Percentiles rank a stretch among this genome's conserved stretches.
Conservation (phyloP, 345 rosid species). For the Pseudoturritis turrita region DNA sequence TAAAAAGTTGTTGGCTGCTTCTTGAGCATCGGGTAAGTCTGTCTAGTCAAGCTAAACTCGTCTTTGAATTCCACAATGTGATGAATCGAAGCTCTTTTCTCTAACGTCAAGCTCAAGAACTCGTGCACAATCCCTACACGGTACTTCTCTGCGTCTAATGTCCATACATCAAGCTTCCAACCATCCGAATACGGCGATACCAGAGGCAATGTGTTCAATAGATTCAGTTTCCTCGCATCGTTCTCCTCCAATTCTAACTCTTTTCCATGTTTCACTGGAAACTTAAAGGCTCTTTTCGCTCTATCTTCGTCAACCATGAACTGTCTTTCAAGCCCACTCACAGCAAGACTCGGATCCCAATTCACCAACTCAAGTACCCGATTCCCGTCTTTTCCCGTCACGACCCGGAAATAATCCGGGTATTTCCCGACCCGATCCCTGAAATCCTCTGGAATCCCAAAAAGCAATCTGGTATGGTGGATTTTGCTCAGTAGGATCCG, state of each 20-base stretch:
- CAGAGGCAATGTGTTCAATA: constrained; percentile 62
- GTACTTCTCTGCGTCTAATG: constrained; percentile 85
- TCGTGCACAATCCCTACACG: constrained; percentile 80
- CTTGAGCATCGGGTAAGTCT: constrained; percentile 77
- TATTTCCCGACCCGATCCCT: constrained; percentile 64
- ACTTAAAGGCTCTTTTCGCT: constrained; percentile 56
- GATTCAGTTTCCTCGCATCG: constrained; percentile 49
- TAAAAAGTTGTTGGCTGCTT: constrained; percentile 70
- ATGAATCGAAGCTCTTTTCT: constrained; percentile 85
- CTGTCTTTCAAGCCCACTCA: constrained; percentile 58
- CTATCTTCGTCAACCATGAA: constrained; percentile 63
- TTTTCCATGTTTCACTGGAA: constrained; percentile 63
- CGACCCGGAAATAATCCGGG: constrained; percentile 56
- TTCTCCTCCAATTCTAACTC: constrained; percentile 56
- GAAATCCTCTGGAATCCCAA: constrained; percentile 89
- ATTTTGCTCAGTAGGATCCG: constrained; percentile 67
- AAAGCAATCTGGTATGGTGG: constrained; percentile 63
- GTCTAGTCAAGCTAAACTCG: constrained; percentile 83
- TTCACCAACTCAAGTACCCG: constrained; percentile 65
- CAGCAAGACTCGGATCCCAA: constrained; percentile 67
- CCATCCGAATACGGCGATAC: constrained; percentile 87
- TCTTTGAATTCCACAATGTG: constrained; percentile 90
- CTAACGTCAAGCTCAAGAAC: constrained; percentile 84
- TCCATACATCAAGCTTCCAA: constrained; percentile 58
- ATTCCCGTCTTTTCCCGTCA: constrained; percentile 56